phyloP scores from a whole-genome alignment of 352 stramenopile species.

The Phytophthora agathidicida region DNA sequence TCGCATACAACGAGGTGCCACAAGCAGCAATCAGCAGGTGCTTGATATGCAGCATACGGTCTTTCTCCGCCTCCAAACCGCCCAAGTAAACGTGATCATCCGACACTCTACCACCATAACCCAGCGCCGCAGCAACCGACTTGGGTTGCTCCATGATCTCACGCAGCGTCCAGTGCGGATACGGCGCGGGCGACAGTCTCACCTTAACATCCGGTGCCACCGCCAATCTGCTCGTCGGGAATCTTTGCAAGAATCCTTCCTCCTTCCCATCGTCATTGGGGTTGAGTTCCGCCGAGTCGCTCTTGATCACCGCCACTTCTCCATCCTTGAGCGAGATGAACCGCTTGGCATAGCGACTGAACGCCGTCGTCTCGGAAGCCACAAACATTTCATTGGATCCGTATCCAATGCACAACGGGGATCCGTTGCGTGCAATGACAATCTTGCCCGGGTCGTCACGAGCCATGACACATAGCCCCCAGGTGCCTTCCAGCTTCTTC shows the following conservation, averaged over 20 bases:
- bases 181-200: slow-evolving; percentile 92
- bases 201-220: slow-evolving; percentile 95
- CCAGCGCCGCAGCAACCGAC: slow-evolving; percentile 93
- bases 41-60: slow-evolving; percentile 91
- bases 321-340: slow-evolving; percentile 98
- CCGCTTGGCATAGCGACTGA: slow-evolving; percentile 96
- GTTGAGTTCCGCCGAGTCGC: slow-evolving; percentile 94
- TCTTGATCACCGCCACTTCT: slow-evolving; percentile 95
- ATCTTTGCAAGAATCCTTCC: slow-evolving; percentile 80
- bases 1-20: slow-evolving; percentile 95
- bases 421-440: slow-evolving; percentile 97
- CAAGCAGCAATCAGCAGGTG: slow-evolving; percentile 95
- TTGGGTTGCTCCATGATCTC: slow-evolving; percentile 97
- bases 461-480: slow-evolving; percentile 95
- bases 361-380: slow-evolving; percentile 95
- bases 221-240: slow-evolving; percentile 90
- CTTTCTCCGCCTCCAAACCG: slow-evolving; percentile 92
- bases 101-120: slow-evolving; percentile 94
- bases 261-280: slow-evolving; percentile 75
- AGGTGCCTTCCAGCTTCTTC: slow-evolving; percentile 94
- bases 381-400: slow-evolving; percentile 96
- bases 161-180: slow-evolving; percentile 97
- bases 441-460: slow-evolving; percentile 95
- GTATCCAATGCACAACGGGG: slow-evolving; percentile 92
- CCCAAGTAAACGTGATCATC: slow-evolving; percentile 94